Evolutionary conservation across 345 rosid genomes (phyloP), one percentile per base, ranked within the genome.

Genomic region (Eucalyptus decipiens): DNA sequence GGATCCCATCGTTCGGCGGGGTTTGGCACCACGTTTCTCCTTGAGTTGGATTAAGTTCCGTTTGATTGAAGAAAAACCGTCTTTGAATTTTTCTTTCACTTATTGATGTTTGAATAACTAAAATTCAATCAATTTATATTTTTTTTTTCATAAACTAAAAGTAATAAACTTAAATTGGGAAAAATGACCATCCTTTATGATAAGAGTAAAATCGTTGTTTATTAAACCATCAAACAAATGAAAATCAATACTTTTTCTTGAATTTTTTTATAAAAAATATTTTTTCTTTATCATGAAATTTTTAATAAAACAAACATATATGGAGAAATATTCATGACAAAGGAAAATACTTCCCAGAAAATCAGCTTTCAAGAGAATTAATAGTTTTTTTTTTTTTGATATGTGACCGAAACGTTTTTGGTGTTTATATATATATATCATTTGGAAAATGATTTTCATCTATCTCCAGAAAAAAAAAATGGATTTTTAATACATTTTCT

Each of bases 141-240:
- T 51, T 18, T 17, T 15, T 3, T 21, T 3, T 9, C 14, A 8
- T 34, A 23, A 4, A 19, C 8, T 72, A 3, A 69, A 34, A 34
- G 40, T 19, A 34, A 34, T 21, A 18, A 18, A 0, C 2, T 69
- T 32, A 9, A 11, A 69, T 34, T 6, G 4, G 13, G 43, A 34
- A 9, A 34, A 69, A 17, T 17, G 43, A 32, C 43, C 2, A 17
- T 9, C 11, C 72, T 15, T 62, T 62, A 0, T 30, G 1, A 26
- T 3, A 28, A 60, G 67, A 28, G 14, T 5, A 26, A 60, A 60
- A 60, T 28, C 8, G 0, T 11, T 18, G 0, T 58, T 58, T 0
- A 6, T 11, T 28, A 11, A 60, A 60, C 69, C 9, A 60, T 16
- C 9, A 30, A 14, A 62, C 3, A 30, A 62, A 62, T 30, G 2